Conservation (phyloP, 805 yeast genomes). For the Yueomyces sinensis region DNA sequence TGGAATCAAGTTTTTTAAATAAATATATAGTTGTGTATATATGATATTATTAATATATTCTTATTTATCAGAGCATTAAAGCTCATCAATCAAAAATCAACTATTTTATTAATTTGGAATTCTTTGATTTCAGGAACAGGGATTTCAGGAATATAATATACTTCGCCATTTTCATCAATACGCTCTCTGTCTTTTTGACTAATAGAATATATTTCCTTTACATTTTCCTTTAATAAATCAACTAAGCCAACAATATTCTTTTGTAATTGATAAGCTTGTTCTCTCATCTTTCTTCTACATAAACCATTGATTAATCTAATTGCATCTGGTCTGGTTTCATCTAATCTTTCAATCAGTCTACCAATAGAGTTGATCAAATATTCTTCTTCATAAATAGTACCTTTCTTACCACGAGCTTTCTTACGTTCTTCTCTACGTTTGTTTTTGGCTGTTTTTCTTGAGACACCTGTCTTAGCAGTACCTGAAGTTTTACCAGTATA, state of each 20-base stretch:
- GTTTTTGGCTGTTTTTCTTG: constrained; percentile 85
- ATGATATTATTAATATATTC: too few relatives aligned
- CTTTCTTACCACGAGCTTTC: constrained; percentile 93
- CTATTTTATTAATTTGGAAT: constrained; percentile 42
- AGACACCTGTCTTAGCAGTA: constrained; percentile 93
- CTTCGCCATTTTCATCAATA: constrained; percentile 76
- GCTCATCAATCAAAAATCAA: too few relatives aligned
- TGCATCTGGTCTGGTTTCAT: constrained; percentile 65
- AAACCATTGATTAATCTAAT: constrained; percentile 60
- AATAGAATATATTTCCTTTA: constrained; percentile 66
- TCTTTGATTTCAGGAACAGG: constrained; percentile 55
- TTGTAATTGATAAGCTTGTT: constrained; percentile 76
- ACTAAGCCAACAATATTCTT: constrained; percentile 47
- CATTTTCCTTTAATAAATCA: constrained; percentile 40
- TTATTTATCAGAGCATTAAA: too few relatives aligned
- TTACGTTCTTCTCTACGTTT: constrained; percentile 91
- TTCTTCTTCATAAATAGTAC: constrained; percentile 95
- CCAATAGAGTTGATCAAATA: constrained; percentile 81
- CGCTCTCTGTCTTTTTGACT: constrained; percentile 83
- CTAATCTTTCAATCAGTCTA: constrained; percentile 71
- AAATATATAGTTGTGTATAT: too few relatives aligned
- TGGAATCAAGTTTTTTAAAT: too few relatives aligned
- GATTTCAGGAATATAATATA: constrained; percentile 63
- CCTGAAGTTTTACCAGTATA: constrained; percentile 95
- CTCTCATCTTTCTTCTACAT: constrained; percentile 54